Base-by-base conservation (phyloP, 306 rosid genomes). In the Hylodesmum podocarpum region DNA sequence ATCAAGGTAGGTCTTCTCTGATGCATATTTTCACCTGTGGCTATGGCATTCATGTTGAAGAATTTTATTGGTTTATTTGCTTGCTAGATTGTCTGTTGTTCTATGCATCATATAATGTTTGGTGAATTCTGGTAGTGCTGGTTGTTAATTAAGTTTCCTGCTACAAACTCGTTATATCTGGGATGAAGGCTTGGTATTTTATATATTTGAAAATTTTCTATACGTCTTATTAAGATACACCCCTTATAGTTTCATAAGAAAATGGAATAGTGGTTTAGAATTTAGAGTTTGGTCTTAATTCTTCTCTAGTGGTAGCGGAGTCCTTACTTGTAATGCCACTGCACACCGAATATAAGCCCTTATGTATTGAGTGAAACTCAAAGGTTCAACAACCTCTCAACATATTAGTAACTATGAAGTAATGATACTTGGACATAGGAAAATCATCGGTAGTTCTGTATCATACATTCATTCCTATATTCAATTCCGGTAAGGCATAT, bases 1-100 rank as follows among this genome's bases (percentile, higher is more conserved):
- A 57, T 87, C 94, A 54, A 84, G 97, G 98, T 94, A 90, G 70
- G 82, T 46, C 77, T 70, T 67, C 6, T 74, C 41, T 78, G 73
- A 50, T 65, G 39, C 66, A 41, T 67, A 34, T 31, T 33, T 71
- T 70, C n/a, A 24, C 69, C 51, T 21, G 76, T 78, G 70, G 8
- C 8, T 24, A 24, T 37, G 65, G 14, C 27, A 25, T 66, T 59
- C 25, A 21, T 25, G 43, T 34, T 72, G 70, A 51, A 54, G 22
- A 68, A 21, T 65, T 53, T 10, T 29, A 22, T 34, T 28, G 51
- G 1, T 63, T 31, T 50, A 25, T 14, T 24, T 54, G 46, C 31
- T 53, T 64, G 75, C 79, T 73, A 57, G 24, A 41, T 50, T 59
- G 47, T 41, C 13, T 78, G 41, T 53, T 63, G n/a, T 57, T 82